These are phyloP conservation scores for Beauveria australis DNA, from an alignment of 2,329 filamentous ascomycete genomes.

Conservation along the genomic window DNA sequence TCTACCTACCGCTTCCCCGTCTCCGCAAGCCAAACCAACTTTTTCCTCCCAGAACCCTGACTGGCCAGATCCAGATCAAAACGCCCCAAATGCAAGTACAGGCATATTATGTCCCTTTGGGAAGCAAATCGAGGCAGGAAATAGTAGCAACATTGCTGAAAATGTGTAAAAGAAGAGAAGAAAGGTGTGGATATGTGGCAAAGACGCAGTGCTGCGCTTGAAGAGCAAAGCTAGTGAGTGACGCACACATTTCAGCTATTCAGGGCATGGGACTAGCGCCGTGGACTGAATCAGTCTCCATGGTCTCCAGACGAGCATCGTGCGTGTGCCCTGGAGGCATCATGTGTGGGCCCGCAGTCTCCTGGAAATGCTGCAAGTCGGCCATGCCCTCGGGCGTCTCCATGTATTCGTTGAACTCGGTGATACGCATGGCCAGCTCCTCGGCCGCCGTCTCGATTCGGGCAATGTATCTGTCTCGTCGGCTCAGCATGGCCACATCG, in stretches of 20 bases:
- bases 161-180: background rate
- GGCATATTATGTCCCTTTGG: background rate
- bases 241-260: background rate
- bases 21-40: background rate
- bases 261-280: background rate
- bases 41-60: background rate
- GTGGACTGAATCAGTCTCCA: background rate
- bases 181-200: background rate
- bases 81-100: background rate
- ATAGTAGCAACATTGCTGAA: background rate
- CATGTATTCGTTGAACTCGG: constrained; percentile 40
- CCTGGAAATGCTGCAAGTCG: constrained; percentile 10
- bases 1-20: background rate
- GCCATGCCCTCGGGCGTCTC: constrained; percentile 19
- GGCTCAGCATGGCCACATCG: constrained; percentile 35
- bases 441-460: constrained; percentile 46
- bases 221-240: background rate
- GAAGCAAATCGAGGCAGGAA: background rate
- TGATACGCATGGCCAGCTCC: constrained; percentile 45
- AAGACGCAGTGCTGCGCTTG: too few species aligned
- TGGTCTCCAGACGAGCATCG: background rate
- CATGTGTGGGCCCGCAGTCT: background rate
- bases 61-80: background rate
- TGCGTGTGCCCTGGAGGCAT: background rate
- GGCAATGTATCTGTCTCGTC: constrained; percentile 37